phyloP scores from a whole-genome alignment of 2,329 filamentous ascomycete species.

The Botryosphaeria dothidea region DNA sequence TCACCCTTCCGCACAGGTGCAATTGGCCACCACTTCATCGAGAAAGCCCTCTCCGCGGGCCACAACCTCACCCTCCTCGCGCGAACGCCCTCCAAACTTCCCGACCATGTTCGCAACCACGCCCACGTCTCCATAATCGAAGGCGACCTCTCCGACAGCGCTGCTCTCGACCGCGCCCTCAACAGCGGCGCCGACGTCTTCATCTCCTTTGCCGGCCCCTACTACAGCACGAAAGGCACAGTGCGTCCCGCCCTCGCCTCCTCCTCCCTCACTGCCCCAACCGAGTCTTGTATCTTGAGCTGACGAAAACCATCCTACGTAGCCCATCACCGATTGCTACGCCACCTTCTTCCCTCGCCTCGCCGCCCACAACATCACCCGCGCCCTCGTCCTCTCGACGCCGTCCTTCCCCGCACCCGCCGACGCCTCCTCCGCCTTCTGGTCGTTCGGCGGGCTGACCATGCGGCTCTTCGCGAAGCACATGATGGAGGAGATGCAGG shows the following conservation, averaged over 20 bases:
- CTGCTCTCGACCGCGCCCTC: not conserved
- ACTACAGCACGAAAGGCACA: not conserved
- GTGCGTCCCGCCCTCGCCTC: not conserved
- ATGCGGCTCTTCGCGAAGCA: not conserved
- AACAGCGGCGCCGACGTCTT: not conserved
- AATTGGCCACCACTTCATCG: not conserved
- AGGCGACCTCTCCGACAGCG: not conserved
- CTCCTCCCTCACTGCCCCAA: not conserved
- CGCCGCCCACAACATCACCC: not conserved
- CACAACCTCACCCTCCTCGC: not conserved
- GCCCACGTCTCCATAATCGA: not conserved
- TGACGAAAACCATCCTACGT: no score
- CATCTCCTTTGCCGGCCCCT: not conserved
- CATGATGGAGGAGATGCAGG: not conserved
- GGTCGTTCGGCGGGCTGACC: not conserved
- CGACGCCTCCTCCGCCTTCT: not conserved
- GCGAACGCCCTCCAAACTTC: not conserved
- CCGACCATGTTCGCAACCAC: not conserved
- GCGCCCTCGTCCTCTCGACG: not conserved
- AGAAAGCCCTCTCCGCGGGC: not conserved
- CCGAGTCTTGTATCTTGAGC: no score
- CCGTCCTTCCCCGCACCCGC: not conserved
- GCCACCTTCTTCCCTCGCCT: not conserved
- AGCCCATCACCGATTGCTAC: not conserved
- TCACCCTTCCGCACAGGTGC: no score